Evolutionary conservation across 345 rosid species (phyloP), one percentile per base, ranked within the genome.

Genomic region (Raphanus sativus): DNA sequence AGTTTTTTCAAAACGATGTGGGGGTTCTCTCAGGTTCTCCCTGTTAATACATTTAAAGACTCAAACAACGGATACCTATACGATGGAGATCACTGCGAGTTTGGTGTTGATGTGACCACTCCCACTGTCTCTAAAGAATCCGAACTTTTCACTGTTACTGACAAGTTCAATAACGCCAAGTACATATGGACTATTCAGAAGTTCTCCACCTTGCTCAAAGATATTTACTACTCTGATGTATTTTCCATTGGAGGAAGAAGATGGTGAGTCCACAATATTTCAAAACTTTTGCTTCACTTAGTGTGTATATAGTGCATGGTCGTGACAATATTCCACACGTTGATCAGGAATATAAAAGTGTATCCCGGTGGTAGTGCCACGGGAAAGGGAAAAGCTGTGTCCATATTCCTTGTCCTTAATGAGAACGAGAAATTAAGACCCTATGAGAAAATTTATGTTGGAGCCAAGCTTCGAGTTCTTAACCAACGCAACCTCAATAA

Each of bases 201-300:
- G 21, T 73, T 62, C 34, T 73, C 77, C 12, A 73, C 70, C 15
- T 16, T 50, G 24, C 15, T 50, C 62, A 7, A 24, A 52, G 76
- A 50, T 30, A 12, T 3, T 48, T 52, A 62, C 32, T 5, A 0
- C 17, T 62, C 76, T 11, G 61, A 62, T 16, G 5, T 28, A 8
- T 73, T 73, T 69, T 16, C 69, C 17, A 11, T 62, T 2, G 76
- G 69, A 73, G 69, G 69, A 73, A 30, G 76, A 63, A 6, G 5
- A 9, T 73, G 76, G 76, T 73, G 33, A 73, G 75, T 60, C 65
- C 33, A 25, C n/a, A 8, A 10, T 25, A 24, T 56, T 9, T 8
- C 30, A 9, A 9, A 56, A 2, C 4, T 55, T 55, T 16, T 56
- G 13, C 13, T 56, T 21, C 21, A 24, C n/a, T 58, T 15, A 33